A percentile compares a stretch with the other conserved stretches of the same genome.
phyloP scores from a whole-genome alignment of 1,284 basidiomycete genomes.

The Cryptococcus sp. region DNA sequence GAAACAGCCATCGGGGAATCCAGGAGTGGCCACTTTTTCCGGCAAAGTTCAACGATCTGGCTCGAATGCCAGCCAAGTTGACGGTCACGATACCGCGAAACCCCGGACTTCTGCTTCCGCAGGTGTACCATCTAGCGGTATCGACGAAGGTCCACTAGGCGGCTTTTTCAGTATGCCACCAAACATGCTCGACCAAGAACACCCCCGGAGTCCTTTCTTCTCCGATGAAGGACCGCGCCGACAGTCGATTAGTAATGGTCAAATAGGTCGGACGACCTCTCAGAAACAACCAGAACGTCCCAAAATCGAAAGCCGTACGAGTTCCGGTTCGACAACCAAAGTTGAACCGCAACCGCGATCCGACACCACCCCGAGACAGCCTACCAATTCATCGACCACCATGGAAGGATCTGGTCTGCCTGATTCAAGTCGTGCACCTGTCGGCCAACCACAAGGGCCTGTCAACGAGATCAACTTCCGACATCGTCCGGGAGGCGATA shows the following conservation, averaged over 20 bases:
- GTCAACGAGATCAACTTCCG: slow-evolving; percentile 18
- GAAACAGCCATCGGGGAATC: slow-evolving; percentile 3
- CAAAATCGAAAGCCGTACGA: slow-evolving; percentile 2
- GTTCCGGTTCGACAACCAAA: slow-evolving; percentile 9
- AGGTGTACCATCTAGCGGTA: no score
- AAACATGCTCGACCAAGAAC: background rate
- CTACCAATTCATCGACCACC: slow-evolving; percentile 7
- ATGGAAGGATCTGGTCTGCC: slow-evolving; percentile 21
- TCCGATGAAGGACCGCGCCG: background rate
- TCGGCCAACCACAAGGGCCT: slow-evolving; percentile 19
- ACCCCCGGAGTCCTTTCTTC: background rate
- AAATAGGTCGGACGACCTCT: background rate
- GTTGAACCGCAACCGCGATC: no score
- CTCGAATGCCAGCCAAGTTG: background rate
- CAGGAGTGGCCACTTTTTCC: slow-evolving; percentile 11
- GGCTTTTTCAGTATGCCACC: slow-evolving; percentile 8
- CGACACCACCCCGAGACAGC: no score
- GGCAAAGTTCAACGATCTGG: slow-evolving; percentile 5
- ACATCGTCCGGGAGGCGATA: slow-evolving; percentile 8
- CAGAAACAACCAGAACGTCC: background rate
- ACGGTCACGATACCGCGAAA: background rate
- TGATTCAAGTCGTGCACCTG: slow-evolving; percentile 17
- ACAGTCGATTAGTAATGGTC: background rate
- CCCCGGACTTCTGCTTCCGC: background rate
- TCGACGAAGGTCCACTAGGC: background rate